Evolutionary conservation across 2,329 filamentous ascomycete genomes (phyloP), one percentile per base, ranked within the genome.

Genomic region (Biscogniauxia sp.): DNA sequence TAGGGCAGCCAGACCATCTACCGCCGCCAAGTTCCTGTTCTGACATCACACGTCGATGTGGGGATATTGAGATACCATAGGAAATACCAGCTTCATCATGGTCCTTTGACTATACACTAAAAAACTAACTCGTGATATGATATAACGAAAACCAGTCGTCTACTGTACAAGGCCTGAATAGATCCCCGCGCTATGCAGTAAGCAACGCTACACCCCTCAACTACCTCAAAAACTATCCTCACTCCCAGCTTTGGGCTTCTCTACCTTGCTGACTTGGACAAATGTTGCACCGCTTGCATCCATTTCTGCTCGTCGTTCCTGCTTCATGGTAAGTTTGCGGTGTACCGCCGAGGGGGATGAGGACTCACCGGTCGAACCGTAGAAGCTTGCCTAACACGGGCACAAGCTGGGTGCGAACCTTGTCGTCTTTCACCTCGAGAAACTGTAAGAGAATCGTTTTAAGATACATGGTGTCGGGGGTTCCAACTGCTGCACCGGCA

Each of bases 381-480:
- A 95, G 77, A 72, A 94, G 77, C 82, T 90, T 88, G 28, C 88
- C 88, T 69, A 95, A 74, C 37, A 93, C 90, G 0, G 90, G 90
- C 59, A 95, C 88, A 65, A 94, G 80, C 79, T 92, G 89, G 64
- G 86, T 82, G 69, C 92, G 85, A 68, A 91, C 79, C 77, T 86
- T 90, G 73, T 88, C 90, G 72, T 94, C 91, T 77, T 87, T 91
- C 67, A 91, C 88, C 79, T 93, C 89, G 65, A 95, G 75, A 73
- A 94, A 94, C 74, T 93, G 90, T 66, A 95, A 76, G 67, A 95
- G 75, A 58, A 94, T 90, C 8, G 91, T 93, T 81, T 93, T 93
- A 58, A 94, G 77, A 70, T 95, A 94, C 63, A 86, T 82, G 45
- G 80, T 79, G 61, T 88, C 85, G 19, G 66, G 65, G 2, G 51